These are phyloP conservation scores for Prunus persica DNA, from an alignment of 306 rosid genomes.

Conservation along the genomic window Prunus_persica_NCBIv2 NC_034009.1:40825501-40826000, in stretches of 20 bases:
- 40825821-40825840: not conserved
- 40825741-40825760: not conserved
- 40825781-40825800: not conserved
- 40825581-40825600: not conserved
- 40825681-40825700: not conserved
- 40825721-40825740: not conserved
- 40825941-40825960: not conserved
- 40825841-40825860: not conserved
- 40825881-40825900: not conserved
- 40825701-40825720: not conserved
- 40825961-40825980: not conserved
- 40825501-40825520: not conserved
- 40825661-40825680: not conserved
- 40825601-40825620: not conserved
- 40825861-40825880: not conserved
- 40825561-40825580: not conserved
- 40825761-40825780: not conserved
- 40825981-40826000: not conserved
- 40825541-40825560: not conserved
- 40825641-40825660: not conserved
- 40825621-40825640: not conserved
- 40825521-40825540: not conserved
- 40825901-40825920: not conserved
- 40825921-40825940: not conserved
- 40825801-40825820: not conserved